Base-by-base conservation (phyloP, 1,284 basidiomycete species). In the Ustilago sp. region DNA sequence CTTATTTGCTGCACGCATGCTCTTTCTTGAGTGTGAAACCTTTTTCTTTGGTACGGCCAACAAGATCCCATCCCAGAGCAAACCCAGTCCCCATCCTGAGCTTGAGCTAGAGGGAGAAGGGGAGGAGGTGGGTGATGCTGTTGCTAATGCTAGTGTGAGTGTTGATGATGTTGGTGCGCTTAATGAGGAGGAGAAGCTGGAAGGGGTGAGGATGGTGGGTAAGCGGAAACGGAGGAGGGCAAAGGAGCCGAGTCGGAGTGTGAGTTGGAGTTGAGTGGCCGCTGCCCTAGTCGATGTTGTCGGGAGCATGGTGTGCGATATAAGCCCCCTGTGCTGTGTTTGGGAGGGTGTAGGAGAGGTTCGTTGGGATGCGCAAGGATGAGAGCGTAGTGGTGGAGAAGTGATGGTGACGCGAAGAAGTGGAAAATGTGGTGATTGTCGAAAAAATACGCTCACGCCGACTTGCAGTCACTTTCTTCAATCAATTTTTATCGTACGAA, bases 21-120 rank as follows among this genome's bases (percentile, higher is more conserved):
- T 90, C 87, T 98, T 98, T 56, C 93, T 89, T 35, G 94, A 95
- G 87, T 98, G 95, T 0, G 94, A 94, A 9, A 91, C 90, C 88
- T 97, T 97, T 87, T 92, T 93, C 88, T 98, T 98, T 17, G 96
- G 96, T 3, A 96, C 95, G 17, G 95, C 95, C 54, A 93, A 90
- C 32, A 98, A 87, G 83, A 97, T 91, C 1, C 94, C 90, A 31
- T 95, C 94, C 80, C 98, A 90, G 36, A 96, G 89, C 70, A 94
- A 93, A 6, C 34, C 61, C 19, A 70, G 19, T 7, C 35, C 15
- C 12, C 38, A 50, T 8, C 34, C 38, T 36, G 39, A 47, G 15
- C 11, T 56, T 6, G 60, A 39, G 0, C 43, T 12, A 17, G n/a
- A 8, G 43, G 55, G 48, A 5, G 60, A 58, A 28, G 15, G 6